Evolutionary conservation across 495 filamentous ascomycete species (phyloP).

Genomic region (Glutinoglossum americanum): DNA sequence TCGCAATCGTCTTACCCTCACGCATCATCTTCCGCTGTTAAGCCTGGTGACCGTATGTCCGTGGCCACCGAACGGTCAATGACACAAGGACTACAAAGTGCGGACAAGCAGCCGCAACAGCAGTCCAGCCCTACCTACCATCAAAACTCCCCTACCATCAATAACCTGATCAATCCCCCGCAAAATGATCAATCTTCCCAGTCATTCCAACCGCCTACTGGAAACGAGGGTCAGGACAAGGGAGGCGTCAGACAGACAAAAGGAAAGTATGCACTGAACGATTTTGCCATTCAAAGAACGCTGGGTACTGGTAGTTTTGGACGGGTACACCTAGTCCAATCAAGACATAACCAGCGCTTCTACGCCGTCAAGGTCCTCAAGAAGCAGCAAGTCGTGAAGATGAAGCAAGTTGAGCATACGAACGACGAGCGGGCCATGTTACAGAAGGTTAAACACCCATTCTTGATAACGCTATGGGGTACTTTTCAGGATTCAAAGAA

Average conservation of each 20-base stretch:
- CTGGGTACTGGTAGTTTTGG: constrained; percentile 95
- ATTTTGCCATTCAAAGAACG: constrained; percentile 75
- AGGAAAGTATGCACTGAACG: constrained; percentile 86
- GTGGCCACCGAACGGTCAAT: background rate
- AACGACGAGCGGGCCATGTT: constrained; percentile 95
- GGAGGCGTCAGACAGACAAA: constrained; percentile 50
- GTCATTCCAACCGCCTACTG: constrained; percentile 6
- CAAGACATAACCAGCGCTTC: constrained; percentile 87
- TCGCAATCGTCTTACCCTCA: constrained; percentile 16
- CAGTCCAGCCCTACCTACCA: constrained; percentile 23
- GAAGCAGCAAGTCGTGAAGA: constrained; percentile 96
- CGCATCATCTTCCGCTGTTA: constrained; percentile 10
- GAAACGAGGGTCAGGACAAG: constrained; percentile 10
- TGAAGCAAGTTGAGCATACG: constrained; percentile 99
- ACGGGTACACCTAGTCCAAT: constrained; percentile 86
- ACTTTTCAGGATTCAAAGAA: constrained; percentile 92
- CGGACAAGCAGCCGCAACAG: constrained; percentile 4
- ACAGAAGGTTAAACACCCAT: constrained; percentile 85
- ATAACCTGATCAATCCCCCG: constrained; percentile 46
- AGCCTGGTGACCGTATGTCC: constrained; percentile 2
- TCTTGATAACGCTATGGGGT: constrained; percentile 93
- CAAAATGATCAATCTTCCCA: constrained; percentile 23
- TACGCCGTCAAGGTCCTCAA: constrained; percentile 97
- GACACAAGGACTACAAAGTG: background rate
- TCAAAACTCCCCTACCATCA: constrained; percentile 25